Conservation (phyloP, 495 filamentous ascomycete genomes). For the Thozetella sp. region DNA sequence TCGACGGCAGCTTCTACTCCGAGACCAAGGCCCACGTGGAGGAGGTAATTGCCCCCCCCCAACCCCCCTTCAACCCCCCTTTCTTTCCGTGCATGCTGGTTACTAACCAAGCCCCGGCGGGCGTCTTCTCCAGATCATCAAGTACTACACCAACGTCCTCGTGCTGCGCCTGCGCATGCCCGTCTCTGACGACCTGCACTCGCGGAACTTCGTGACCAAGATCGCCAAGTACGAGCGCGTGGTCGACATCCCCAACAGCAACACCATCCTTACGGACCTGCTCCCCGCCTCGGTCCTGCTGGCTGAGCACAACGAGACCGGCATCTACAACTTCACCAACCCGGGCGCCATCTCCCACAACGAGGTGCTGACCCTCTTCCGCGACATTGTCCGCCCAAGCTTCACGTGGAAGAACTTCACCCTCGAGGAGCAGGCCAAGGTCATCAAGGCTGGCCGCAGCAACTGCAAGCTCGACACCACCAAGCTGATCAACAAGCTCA, state of each 20-base stretch:
- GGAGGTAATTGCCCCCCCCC: constrained; percentile 40
- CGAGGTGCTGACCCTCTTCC: constrained; percentile 63
- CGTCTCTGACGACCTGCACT: constrained; percentile 67
- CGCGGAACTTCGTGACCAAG: constrained; percentile 70
- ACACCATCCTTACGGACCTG: constrained; percentile 65
- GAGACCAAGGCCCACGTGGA: constrained; percentile 66
- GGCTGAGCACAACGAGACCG: constrained; percentile 60
- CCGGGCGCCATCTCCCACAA: constrained; percentile 70
- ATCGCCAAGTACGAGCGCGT: constrained; percentile 65
- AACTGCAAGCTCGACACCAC: constrained; percentile 66
- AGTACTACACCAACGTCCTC: constrained; percentile 57
- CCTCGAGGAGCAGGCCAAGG: constrained; percentile 65
- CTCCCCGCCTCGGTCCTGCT: constrained; percentile 61
- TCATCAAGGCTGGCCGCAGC: constrained; percentile 65
- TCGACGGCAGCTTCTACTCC: constrained; percentile 67
- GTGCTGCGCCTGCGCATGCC: constrained; percentile 69
- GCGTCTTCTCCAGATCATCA: constrained; percentile 54
- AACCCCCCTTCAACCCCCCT: not conserved
- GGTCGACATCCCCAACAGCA: constrained; percentile 68
- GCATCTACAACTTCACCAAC: constrained; percentile 72
- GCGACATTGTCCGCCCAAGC: constrained; percentile 59
- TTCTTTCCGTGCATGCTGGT: not conserved
- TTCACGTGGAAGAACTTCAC: constrained; percentile 70
- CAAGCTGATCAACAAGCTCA: constrained; percentile 60
- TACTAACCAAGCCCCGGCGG: not conserved